Conservation (phyloP, 139 green algal species). For the Cymbomonas tetramitiformis region DNA sequence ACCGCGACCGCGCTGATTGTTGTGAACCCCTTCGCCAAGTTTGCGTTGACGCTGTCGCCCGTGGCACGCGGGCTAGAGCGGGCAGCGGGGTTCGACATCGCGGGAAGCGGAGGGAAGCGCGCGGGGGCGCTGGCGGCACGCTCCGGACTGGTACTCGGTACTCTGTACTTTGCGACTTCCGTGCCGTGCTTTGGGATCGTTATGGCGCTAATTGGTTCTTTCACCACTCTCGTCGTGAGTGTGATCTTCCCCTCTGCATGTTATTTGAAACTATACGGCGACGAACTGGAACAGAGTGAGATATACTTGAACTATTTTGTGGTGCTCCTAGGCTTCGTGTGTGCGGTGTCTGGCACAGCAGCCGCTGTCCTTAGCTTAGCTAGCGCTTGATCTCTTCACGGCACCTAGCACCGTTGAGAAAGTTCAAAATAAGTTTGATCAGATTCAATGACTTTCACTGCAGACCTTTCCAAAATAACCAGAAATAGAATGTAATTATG, state of each 20-base stretch:
- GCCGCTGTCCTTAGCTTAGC: no score
- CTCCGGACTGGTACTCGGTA: background rate
- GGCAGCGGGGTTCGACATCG: background rate
- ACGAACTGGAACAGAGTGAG: background rate
- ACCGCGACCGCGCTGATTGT: constrained; percentile 8
- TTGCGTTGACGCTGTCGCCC: constrained; percentile 23
- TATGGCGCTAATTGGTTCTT: constrained; percentile 18
- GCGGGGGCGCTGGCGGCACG: background rate
- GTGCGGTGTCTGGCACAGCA: background rate
- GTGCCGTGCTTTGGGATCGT: constrained; percentile 17
- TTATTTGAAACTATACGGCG: constrained; percentile 18
- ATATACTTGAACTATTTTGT: constrained; percentile 8
- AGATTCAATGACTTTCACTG: no score
- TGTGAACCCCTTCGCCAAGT: constrained; percentile 23
- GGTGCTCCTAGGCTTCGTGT: constrained; percentile 2
- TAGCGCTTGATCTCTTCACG: no score
- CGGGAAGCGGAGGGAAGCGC: background rate
- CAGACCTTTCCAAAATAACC: no score
- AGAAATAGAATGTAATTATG: no score
- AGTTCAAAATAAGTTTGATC: no score
- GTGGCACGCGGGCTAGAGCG: constrained; percentile 12
- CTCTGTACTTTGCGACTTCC: background rate
- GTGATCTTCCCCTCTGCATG: constrained; percentile 13
- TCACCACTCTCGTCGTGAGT: constrained; percentile 12
- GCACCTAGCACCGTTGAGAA: no score